Evolutionary conservation across 106 monocot genomes (phyloP).

Genomic region (Cymbidium sinense): DNA sequence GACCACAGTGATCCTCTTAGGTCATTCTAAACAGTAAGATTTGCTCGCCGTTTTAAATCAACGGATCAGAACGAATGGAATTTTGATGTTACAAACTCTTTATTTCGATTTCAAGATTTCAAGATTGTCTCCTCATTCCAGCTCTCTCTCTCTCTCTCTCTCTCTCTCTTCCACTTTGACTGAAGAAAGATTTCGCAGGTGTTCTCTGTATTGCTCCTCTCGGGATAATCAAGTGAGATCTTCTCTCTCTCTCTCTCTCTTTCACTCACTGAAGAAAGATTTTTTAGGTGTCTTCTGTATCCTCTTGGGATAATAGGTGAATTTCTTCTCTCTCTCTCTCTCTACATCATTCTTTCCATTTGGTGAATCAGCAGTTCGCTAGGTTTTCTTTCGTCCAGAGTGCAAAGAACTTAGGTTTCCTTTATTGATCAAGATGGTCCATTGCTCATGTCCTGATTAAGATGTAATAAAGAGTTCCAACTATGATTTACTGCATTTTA

Average conservation of each 20-base stretch:
- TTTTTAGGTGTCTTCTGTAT: too few species aligned
- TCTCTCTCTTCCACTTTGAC: background rate
- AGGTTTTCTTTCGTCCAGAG: background rate
- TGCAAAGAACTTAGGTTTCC: background rate
- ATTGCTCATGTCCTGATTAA: too few species aligned
- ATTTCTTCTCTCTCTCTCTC: background rate
- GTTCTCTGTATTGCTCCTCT: background rate
- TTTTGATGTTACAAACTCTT: background rate
- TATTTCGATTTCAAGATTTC: background rate
- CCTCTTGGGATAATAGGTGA: too few species aligned
- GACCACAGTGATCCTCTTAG: background rate
- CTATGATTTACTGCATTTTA: too few species aligned
- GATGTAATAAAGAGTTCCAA: too few species aligned
- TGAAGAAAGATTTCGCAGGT: background rate
- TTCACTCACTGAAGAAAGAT: too few species aligned
- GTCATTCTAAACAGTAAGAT: background rate
- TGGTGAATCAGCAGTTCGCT: background rate
- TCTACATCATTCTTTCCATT: background rate
- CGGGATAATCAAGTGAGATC: background rate
- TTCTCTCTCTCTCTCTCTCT: too few species aligned
- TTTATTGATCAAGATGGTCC: too few species aligned
- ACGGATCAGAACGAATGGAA: too few species aligned
- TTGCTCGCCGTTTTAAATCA: background rate
- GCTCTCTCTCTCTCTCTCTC: too few species aligned
- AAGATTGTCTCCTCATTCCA: background rate